Evolutionary conservation across 176 grass and related monocot genomes (phyloP).

Genomic region (Musa beccarii): DNA sequence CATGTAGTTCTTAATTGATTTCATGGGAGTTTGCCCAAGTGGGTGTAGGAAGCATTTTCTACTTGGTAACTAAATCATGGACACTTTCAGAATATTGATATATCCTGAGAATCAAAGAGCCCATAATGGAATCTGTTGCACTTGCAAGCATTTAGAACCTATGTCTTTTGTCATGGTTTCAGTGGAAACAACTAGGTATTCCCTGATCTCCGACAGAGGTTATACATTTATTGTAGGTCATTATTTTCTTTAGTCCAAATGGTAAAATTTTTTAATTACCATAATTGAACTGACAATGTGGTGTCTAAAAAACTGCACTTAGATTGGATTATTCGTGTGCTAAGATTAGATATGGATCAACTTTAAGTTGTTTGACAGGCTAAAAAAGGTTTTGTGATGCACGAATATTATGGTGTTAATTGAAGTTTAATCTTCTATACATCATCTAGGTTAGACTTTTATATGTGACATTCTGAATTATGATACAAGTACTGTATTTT

Average conservation of each 20-base stretch:
- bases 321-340: no score
- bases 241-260: neutral
- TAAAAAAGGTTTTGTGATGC: no score
- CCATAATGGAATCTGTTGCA: neutral
- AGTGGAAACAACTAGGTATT: neutral
- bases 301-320: no score
- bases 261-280: neutral
- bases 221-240: neutral
- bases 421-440: no score
- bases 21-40: neutral
- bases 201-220: neutral
- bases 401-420: no score
- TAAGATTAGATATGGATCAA: no score
- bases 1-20: neutral
- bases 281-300: no score
- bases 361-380: no score
- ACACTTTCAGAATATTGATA: neutral
- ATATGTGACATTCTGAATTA: no score
- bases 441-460: no score
- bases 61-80: neutral
- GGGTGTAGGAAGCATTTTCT: neutral
- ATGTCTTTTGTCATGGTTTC: neutral
- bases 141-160: neutral
- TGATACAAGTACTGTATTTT: no score
- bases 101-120: neutral